Evolutionary conservation across 139 green algal species (phyloP), one percentile per base, ranked within the genome.

Genomic region (Volvox africanus): DNA sequence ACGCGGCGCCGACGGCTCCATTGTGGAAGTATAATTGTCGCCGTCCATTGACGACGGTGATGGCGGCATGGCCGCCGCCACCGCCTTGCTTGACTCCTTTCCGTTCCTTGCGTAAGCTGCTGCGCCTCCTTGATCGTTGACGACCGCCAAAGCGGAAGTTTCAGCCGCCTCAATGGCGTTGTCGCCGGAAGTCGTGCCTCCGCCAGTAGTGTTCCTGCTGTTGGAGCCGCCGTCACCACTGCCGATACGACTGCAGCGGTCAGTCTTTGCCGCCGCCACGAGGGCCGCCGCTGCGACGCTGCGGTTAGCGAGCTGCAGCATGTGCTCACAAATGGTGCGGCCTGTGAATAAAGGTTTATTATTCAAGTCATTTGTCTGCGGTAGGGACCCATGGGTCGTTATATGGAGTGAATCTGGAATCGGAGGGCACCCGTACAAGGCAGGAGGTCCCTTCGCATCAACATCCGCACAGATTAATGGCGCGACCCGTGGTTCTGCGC

Each of bases 241-340:
- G n/a, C n/a, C n/a, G n/a, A n/a, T n/a, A n/a, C n/a, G n/a, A n/a
- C n/a, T n/a, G n/a, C n/a, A n/a, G n/a, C n/a, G n/a, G n/a, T n/a
- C n/a, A n/a, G n/a, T 82, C 26, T 33, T 30, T 30, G 71, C 71
- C 0, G 37, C 79, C 22, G 79, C 67, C 2, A 73, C n/a, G 65
- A 92, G 78, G 12, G 50, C 73, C 0, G 36, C 24, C 22, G 85
- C 71, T 18, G 79, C 81, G 21, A 32, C 9, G 1, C 84, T 91
- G n/a, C 92, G 82, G 68, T 84, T 92, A 22, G 92, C 90, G 2
- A 92, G 84, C 37, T 93, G 62, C 33, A 94, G 76, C 82, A 94
- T 81, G 88, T 93, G 91, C 90, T 94, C 92, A 71, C 85, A 89
- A 50, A 89, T 82, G 44, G 85, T 68, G 2, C 85, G 69, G 67